Base-by-base conservation (phyloP, 768 basidiomycete genomes). In the Tephrocybe sp. region DNA sequence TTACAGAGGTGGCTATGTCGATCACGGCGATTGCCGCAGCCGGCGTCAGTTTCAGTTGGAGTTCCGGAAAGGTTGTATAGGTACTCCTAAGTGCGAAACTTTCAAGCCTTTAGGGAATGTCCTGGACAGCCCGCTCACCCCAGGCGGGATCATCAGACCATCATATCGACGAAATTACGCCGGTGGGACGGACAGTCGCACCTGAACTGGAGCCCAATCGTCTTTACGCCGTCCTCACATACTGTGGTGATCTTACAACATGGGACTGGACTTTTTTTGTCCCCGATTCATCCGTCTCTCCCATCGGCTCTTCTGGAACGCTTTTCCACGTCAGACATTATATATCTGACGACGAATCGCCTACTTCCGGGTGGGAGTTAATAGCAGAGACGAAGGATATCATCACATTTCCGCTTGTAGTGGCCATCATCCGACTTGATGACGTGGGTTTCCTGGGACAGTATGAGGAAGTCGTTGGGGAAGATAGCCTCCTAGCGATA, bases 251-350 rank as follows among this genome's bases (percentile, higher is more conserved):
- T 52, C 69, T 73, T 27, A 72, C 73, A 18, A 66, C 72, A 4
- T 78, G 76, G 76, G 71, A 76, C 53, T 78, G 76, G 76, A 69
- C 71, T 4, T 78, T 78, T 56, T 76, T 69, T 61, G 66, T 76
- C 23, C 69, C 74, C 42, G 66, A 75, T 58, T 69, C 72, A 39
- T 45, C 62, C 6, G 57, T 64, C 1, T 53, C 58, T 3, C 75
- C 76, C 12, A 70, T 76, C 53, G 76, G 76, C 19, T 65, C 69
- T 33, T 57, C 64, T 13, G 75, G 76, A 3, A 74, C 74, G 7
- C 58, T 76, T 4, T 76, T 76, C 60, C 73, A 75, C 47, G 72
- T 75, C 54, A 64, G 71, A 33, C 58, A 59, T 48, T 65, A 64
- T 47, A 60, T 48, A n/a, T 68, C 68, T 25, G 50, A 41, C 16